Conservation (phyloP, 148 eudicot genomes). For the Rheum nobile region DNA sequence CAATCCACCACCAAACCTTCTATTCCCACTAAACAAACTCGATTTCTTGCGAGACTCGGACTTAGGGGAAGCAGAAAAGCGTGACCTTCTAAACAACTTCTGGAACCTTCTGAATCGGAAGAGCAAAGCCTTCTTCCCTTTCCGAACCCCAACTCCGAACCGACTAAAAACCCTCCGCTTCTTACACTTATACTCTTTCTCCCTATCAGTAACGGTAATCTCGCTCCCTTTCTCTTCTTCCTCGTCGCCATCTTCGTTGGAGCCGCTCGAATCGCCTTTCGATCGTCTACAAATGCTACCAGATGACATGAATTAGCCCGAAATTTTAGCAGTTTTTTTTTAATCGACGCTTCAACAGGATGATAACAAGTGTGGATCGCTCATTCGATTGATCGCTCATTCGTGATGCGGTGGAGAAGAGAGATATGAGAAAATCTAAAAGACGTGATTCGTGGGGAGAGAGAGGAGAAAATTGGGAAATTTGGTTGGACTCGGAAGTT, state of each 20-base stretch:
- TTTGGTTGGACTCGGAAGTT: neutral
- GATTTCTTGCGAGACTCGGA: neutral
- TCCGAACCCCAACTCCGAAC: conserved; percentile 17
- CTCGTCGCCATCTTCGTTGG: conserved; percentile 1
- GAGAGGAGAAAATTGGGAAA: neutral
- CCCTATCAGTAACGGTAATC: neutral
- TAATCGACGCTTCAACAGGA: neutral
- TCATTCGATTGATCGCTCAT: neutral
- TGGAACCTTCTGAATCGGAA: conserved; percentile 17
- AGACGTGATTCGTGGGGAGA: neutral
- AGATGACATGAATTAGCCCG: conserved; percentile 6
- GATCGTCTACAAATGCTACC: neutral
- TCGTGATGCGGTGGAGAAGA: neutral
- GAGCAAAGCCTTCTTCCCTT: conserved; percentile 19
- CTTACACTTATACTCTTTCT: neutral
- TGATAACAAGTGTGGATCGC: neutral
- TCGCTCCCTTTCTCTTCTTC: conserved; percentile 4
- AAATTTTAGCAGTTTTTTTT: neutral
- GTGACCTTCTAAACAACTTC: conserved; percentile 9
- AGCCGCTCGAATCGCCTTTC: neutral
- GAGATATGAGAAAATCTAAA: neutral
- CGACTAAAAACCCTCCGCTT: conserved; percentile 13
- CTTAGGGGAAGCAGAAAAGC: neutral
- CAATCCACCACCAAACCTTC: conserved; percentile 14
- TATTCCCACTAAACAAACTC: conserved; percentile 10